Percentiles rank a stretch among this genome's conserved stretches.
Evolutionary conservation across 805 yeast genomes (phyloP).

Genomic region (Tetrapisispora pingtungensis): DNA sequence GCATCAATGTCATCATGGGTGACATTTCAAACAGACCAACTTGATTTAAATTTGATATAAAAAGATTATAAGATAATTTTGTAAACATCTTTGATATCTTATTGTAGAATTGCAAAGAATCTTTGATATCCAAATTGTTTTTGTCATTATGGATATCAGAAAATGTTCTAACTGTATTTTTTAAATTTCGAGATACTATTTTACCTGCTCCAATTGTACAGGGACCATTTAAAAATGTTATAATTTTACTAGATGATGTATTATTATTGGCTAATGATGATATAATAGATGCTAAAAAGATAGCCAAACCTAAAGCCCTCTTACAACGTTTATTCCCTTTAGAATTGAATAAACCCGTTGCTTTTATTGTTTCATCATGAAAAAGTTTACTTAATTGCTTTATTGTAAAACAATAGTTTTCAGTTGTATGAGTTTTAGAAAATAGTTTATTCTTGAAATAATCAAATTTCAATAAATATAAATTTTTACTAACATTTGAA

Average conservation of each 20-base stretch:
- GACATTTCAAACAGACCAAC: slow-evolving; percentile 16
- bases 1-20: slow-evolving; percentile 3
- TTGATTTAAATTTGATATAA: slow-evolving; percentile 15
- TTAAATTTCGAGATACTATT: slow-evolving; percentile 10
- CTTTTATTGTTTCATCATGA: neutral
- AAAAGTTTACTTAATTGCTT: neutral
- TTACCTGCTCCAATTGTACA: slow-evolving; percentile 20
- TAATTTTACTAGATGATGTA: slow-evolving; percentile 1
- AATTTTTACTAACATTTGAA: slow-evolving; percentile 1
- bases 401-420: neutral
- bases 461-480: slow-evolving; percentile 1
- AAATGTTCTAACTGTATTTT: slow-evolving; percentile 13
- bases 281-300: slow-evolving; percentile 10
- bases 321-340: slow-evolving; percentile 6
- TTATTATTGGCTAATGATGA: neutral
- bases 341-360: neutral
- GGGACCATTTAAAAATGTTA: slow-evolving; percentile 15
- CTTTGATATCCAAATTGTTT: slow-evolving; percentile 2
- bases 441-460: slow-evolving; percentile 5
- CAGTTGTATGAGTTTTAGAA: no score
- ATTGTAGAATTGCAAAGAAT: slow-evolving; percentile 7
- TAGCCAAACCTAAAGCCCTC: slow-evolving; percentile 14
- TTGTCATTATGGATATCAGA: slow-evolving; percentile 8
- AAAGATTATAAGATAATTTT: slow-evolving; percentile 4
- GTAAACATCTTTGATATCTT: neutral